Evolutionary conservation across 176 grass and related monocot genomes (phyloP), one percentile per base, ranked within the genome.

Genomic region (Zoysia japonica): DNA sequence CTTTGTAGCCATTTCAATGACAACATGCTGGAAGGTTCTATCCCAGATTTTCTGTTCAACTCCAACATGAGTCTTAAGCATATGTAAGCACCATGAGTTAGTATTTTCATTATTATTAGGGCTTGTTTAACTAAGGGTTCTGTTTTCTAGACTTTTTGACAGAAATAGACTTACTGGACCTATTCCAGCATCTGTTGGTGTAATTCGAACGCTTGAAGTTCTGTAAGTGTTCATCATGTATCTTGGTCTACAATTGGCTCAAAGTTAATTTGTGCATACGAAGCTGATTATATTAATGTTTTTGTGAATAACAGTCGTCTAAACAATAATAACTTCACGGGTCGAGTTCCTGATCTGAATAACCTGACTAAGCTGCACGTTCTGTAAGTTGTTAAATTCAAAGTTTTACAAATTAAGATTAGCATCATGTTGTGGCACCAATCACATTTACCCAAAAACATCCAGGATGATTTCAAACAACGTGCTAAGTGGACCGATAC

Each of bases 401-500:
- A 47, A 15, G 35, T 35, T 45, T 71, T 49, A 77, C 46, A 51
- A 4, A 12, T 12, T 20, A 43, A 5, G 13, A 65, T 53, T 42
- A 75, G 6, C 15, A 28, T 43, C 78, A 0, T 61, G 2, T 42
- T 82, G 5, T 40, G 12, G 39, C 6, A 59, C 36, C 75, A 16
- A 0, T 82, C 36, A 61, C 11, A 16, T 81, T 68, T 78, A 3
- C 52, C 45, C 42, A 45, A 63, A 76, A 67, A 53, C 52, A 1
- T 75, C 45, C 83, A 97, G 95, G 70, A 90, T 87, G 72, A 51
- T 97, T 47, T 87, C 91, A 82, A 89, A 88, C 19, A 97, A 97
- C 71, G 47, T 68, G 17, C 67, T 94, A 67, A 83, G 17, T 65
- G 95, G 92, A 60, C 68, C 19, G 6, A 80, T 97, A 61, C 92